Evolutionary conservation across 2,329 filamentous ascomycete genomes (phyloP), one percentile per base, ranked within the genome.

Genomic region (Pseudopithomyces maydicus): DNA sequence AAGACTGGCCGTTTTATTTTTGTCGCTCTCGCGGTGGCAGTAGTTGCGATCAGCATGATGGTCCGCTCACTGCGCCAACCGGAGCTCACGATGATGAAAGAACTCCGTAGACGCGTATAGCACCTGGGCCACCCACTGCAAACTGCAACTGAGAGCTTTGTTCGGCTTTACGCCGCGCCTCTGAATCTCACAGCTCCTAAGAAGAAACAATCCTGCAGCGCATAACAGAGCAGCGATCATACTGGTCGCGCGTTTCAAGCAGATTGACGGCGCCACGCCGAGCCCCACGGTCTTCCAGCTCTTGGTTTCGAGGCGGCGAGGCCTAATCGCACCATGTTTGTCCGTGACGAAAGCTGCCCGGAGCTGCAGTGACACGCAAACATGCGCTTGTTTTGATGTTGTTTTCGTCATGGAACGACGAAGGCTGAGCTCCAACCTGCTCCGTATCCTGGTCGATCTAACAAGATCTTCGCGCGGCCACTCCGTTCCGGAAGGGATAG

Each of bases 171-270:
- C n/a, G n/a, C n/a, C 14, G 33, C 20, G 20, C 14, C 15, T 39
- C 35, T 29, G 26, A 17, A 35, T 36, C n/a, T 26, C 48, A 35
- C 11, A 17, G 45, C 45, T 33, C 47, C 45, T 33, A 39, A 26
- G 33, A 20, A 49, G 17, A 42, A 20, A 39, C 48, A 43, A 51
- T 23, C n/a, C 22, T 38, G 26, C 23, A 20, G 38, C 26, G 48
- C 48, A 50, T 50, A 7, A 52, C 22, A 22, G 15, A 44, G 19
- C 38, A 43, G 36, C 48, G 23, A 51, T 51, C 33, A 51, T 43
- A 51, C 48, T 35, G 48, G 48, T 35, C 38, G 48, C 38, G 48
- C 36, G 48, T 51, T 51, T 51, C 48, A 51, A 51, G 36, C 48
- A 43, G 22, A 51, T 35, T 51, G 48, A 32, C 36, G 17, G 48